phyloP scores from a whole-genome alignment of 345 rosid genomes.

The Rhodamnia rubescens region DNA sequence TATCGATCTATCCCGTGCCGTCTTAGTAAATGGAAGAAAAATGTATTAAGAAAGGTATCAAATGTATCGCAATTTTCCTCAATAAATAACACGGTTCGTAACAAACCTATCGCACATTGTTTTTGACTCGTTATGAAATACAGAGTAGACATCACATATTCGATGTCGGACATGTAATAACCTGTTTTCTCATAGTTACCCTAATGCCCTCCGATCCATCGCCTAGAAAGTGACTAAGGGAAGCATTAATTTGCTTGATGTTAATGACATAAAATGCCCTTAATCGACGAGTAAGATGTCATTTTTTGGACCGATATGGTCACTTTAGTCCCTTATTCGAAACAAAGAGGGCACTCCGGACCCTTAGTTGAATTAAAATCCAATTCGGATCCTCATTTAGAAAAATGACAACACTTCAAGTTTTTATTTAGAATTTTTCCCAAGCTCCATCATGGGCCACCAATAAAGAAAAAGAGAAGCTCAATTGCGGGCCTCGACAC shows the following conservation, averaged over 20 bases:
- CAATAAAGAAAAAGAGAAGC: not conserved
- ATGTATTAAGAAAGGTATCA: not conserved
- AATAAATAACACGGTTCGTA: not conserved
- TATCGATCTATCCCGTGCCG: not conserved
- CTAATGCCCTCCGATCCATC: not conserved
- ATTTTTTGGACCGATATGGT: no score
- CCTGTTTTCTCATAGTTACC: not conserved
- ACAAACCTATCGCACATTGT: accelerated
- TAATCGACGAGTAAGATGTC: no score
- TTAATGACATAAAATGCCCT: no score
- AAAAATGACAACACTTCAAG: no score
- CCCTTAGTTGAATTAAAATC: no score
- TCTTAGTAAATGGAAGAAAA: not conserved
- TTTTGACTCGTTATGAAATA: not conserved
- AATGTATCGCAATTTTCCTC: not conserved
- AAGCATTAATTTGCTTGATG: not conserved
- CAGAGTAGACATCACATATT: no score
- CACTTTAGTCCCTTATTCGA: no score
- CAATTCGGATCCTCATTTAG: no score
- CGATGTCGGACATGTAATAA: no score
- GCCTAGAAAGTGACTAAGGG: not conserved
- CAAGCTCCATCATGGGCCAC: not conserved
- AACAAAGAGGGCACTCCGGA: no score
- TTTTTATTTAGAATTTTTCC: no score
- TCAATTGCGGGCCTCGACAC: not conserved